Conservation (phyloP, 352 stramenopile species). For the Phytophthora vignae region DNA sequence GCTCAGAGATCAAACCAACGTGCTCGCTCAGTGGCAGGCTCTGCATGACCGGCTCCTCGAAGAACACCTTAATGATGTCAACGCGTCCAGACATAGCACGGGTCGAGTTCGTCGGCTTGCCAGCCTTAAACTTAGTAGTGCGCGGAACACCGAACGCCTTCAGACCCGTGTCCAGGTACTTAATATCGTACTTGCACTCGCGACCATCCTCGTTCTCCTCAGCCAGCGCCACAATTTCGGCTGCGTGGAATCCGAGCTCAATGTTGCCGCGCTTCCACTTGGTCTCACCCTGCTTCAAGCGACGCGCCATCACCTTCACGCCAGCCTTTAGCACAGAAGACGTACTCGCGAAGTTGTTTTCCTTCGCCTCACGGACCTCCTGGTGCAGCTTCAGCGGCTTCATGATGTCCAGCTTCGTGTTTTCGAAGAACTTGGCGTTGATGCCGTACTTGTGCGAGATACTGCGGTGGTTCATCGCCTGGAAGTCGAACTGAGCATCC, state of each 20-base stretch:
- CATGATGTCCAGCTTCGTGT: conserved; percentile 92
- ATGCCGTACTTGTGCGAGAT: conserved; percentile 95
- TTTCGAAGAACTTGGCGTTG: conserved; percentile 88
- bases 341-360: conserved; percentile 46
- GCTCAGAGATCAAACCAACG: conserved; percentile 89
- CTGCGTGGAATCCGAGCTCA: conserved; percentile 73
- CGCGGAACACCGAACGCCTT: conserved; percentile 84
- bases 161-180: conserved; percentile 85
- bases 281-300: conserved; percentile 75
- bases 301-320: conserved; percentile 70
- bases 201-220: conserved; percentile 72
- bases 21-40: conserved; percentile 84
- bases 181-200: conserved; percentile 87
- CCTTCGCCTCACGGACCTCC: conserved; percentile 64
- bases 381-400: conserved; percentile 84
- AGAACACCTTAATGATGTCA: conserved; percentile 74
- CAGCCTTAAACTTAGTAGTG: conserved; percentile 80
- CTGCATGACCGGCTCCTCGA: conserved; percentile 91
- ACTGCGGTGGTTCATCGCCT: conserved; percentile 96
- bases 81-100: conserved; percentile 84
- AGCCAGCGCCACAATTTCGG: conserved; percentile 70
- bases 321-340: conserved; percentile 58
- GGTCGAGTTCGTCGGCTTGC: conserved; percentile 68
- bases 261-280: conserved; percentile 92
- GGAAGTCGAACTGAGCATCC: conserved; percentile 93